Base-by-base conservation (phyloP, 1,284 basidiomycete species). In the Sanghuangporus sanghuang region DNA sequence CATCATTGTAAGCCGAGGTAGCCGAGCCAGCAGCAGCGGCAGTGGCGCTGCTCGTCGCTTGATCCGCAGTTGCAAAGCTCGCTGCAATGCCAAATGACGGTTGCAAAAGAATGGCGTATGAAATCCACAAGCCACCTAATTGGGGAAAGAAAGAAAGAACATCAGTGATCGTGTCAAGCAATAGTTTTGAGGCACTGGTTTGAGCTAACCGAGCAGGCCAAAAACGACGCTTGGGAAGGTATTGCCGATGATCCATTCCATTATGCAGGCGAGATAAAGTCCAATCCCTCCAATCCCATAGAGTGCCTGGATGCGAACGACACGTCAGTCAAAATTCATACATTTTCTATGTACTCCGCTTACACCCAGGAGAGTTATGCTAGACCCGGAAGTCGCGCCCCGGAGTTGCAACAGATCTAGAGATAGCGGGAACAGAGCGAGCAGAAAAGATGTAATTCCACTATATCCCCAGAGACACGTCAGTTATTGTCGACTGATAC, bases 161-260 rank as follows among this genome's bases (percentile, higher is more conserved):
- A 18, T 14, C 44, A n/a, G 44, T 7, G 16, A 46, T 1, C 44
- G 16, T 65, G 27, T 32, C 27, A 32, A 32, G 27, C 27, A 32
- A 32, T 32, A 32, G 27, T 32, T 32, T 32, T 65, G 23, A 38
- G 18, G 40, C 35, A 21, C 27, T 6, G 36, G 39, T n/a, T 12
- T 8, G 18, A 38, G 16, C 65, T 35, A 8, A 66, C 65, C 66
- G 46, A 67, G 66, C n/a, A 64, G 44, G 21, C 64, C 62, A 39
- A 67, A 67, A 8, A 67, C 65, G 1, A 67, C 66, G 48, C 58
- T 59, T 18, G 62, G 64, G 46, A 66, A 67, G 46, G 66, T 67
- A 40, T 67, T 67, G 44, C 66, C 66, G 6, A 63, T 58, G 21
- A 57, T 35, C 62, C 62, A 67, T 55, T 67, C 66, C 27, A 66